phyloP scores from a whole-genome alignment of 2,329 filamentous ascomycete species.

The Stagonosporopsis rhizophila region DNA sequence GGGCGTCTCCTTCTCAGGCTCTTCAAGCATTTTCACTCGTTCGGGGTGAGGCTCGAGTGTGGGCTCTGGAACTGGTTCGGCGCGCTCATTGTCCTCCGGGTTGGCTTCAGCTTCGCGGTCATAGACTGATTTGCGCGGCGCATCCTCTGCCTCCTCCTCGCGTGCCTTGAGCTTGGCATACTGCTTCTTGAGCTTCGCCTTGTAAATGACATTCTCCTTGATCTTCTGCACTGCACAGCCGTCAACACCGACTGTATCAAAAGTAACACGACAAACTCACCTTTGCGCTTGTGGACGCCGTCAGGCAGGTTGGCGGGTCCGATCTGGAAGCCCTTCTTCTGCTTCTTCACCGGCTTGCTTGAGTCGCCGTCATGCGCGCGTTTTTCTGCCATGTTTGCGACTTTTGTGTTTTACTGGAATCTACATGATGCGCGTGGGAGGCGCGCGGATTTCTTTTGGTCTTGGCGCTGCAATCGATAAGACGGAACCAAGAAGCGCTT shows the following conservation, averaged over 20 bases:
- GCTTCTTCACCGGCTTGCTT: constrained; percentile 52
- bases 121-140: constrained; percentile 44
- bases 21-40: constrained; percentile 65
- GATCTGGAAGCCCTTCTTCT: constrained; percentile 78
- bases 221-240: constrained; percentile 75
- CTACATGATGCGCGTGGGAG: constrained; percentile 2
- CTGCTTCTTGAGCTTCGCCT: constrained; percentile 90
- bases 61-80: constrained; percentile 35
- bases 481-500: neutral
- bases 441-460: constrained; percentile 26
- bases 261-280: constrained; percentile 45
- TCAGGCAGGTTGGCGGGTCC: constrained; percentile 91
- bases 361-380: constrained; percentile 59
- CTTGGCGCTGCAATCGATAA: constrained; percentile 28
- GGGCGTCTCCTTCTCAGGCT: constrained; percentile 34
- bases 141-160: constrained; percentile 50
- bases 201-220: constrained; percentile 86
- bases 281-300: constrained; percentile 84
- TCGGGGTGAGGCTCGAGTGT: constrained; percentile 66
- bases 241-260: constrained; percentile 1
- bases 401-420: neutral
- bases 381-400: constrained; percentile 64
- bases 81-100: constrained; percentile 26
- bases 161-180: constrained; percentile 85
- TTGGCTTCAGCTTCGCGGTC: constrained; percentile 36